Percentiles rank a stretch among this genome's conserved stretches.
These are phyloP conservation scores for Backusella parvicylindrica DNA, from an alignment of 192 early-diverging fungal species.

Conservation along the genomic window DNA sequence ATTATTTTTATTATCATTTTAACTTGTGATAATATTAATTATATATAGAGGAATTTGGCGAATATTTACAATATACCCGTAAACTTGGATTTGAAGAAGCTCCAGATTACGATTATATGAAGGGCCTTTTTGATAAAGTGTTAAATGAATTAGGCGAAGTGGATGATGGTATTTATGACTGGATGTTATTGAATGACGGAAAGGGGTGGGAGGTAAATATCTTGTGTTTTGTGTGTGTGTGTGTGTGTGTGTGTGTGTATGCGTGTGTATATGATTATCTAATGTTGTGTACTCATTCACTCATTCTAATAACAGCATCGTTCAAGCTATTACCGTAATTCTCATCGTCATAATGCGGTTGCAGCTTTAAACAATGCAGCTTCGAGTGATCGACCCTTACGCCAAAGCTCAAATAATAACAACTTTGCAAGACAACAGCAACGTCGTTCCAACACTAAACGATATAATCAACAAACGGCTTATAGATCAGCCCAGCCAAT, in stretches of 20 bases:
- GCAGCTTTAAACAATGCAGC: constrained; percentile 10
- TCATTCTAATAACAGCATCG: constrained; percentile 10
- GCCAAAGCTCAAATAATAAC: not conserved
- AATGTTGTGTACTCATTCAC: no score
- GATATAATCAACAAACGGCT: not conserved
- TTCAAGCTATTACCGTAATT: not conserved
- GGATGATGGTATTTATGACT: constrained; percentile 94
- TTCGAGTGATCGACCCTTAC: not conserved
- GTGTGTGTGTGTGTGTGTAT: not conserved
- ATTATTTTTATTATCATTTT: not conserved
- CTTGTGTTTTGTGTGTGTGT: not conserved
- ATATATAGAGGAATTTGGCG: constrained; percentile 74
- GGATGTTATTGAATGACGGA: constrained; percentile 70
- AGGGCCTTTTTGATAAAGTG: constrained; percentile 79
- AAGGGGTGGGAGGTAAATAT: constrained; percentile 47
- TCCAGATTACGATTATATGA: constrained; percentile 92
- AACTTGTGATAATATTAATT: not conserved
- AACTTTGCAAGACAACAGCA: not conserved
- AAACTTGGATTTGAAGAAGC: constrained; percentile 92
- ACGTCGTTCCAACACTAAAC: not conserved
- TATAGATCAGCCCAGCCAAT: constrained; percentile 12
- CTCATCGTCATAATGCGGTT: not conserved
- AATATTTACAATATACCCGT: constrained; percentile 84
- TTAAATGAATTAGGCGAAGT: constrained; percentile 62
- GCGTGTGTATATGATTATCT: not conserved